Evolutionary conservation across 2,329 filamentous ascomycete genomes (phyloP), one percentile per base, ranked within the genome.

Genomic region (Xylaria sp.): DNA sequence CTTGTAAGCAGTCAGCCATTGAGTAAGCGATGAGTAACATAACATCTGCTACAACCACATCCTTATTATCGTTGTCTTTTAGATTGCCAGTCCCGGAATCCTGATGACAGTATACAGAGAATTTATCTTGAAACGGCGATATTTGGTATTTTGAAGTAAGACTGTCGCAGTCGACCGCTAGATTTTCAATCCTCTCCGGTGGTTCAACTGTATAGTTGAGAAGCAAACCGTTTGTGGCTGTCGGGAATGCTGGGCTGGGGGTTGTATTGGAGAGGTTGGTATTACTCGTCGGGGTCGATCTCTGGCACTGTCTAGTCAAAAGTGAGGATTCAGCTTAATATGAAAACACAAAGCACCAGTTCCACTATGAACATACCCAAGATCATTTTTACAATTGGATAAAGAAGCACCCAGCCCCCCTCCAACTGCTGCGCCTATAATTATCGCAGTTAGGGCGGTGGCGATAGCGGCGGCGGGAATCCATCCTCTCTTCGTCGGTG

Each of bases 401-500:
- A 60, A 35, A 4, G 48, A 40, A 7, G 48, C 31, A 25, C 56
- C 57, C 7, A 60, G n/a, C 4, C 41, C 57, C 17, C 57, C 57
- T n/a, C 49, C 57, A 23, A 60, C 41, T 10, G 51, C 10, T 6
- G 3, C 49, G 9, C 37, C 38, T 11, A 56, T 43, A 2, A 60
- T 47, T 13, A 56, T 10, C 8, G 37, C 52, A 1, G 46, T 46
- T 17, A 35, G 27, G 5, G 43, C 29, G 5, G 33, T 27, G n/a
- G 43, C 27, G 11, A 35, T 33, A 2, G 44, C 23, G 4, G 19
- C 4, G 13, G 31, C n/a, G 25, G 3, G 10, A 21, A 27, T 4
- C 54, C 37, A 44, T 8, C 11, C n/a, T 51, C 19, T 44, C 21
- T 8, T 27, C 6, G 19, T 13, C 15, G 9, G 17, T n/a, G 21